Evolutionary conservation across 305 asterid species (phyloP), one percentile per base, ranked within the genome.

Genomic region (Plantago coronopus): DNA sequence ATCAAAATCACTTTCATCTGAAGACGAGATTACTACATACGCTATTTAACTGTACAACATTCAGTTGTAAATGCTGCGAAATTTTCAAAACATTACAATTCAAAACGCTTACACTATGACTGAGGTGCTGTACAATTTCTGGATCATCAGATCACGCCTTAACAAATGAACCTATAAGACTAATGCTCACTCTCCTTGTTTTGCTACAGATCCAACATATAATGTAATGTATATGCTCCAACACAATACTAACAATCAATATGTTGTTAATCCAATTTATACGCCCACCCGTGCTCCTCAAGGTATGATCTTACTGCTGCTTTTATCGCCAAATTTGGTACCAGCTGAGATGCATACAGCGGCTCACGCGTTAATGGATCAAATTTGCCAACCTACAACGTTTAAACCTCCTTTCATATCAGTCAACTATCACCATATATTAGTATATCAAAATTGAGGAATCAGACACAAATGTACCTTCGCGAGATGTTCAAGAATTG

Each of bases 261-360:
- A 42, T 3, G 27, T 27, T 27, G n/a, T 83, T 77, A 89, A 40
- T 74, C 85, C 67, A 62, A 68, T 76, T 62, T 81, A 67, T 93
- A 89, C 58, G 99, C 99, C 96, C 97, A 93, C 38, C 93, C 87
- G 49, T 84, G 91, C 64, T 64, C 54, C 18, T 75, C 91, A 65
- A 93, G 74, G 63, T 71, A 89, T 20, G 86, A 80, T 64, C 76
- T 82, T 29, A 89, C 96, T n/a, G 97, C 98, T 76, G 80, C 97
- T 79, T 89, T 89, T 37, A 93, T 76, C 57, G 94, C 95, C 77
- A 89, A 67, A 79, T 93, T 93, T 18, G 97, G 76, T 31, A 85
- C 82, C 74, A 93, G 67, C 74, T 85, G 97, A 57, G 82, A 80
- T 46, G 77, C 48, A 62, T 57, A 40, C 16, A 89, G 88, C 7